Conservation (phyloP, 2,329 filamentous ascomycete genomes). For the Tolypocladium ophioglossoides region DNA sequence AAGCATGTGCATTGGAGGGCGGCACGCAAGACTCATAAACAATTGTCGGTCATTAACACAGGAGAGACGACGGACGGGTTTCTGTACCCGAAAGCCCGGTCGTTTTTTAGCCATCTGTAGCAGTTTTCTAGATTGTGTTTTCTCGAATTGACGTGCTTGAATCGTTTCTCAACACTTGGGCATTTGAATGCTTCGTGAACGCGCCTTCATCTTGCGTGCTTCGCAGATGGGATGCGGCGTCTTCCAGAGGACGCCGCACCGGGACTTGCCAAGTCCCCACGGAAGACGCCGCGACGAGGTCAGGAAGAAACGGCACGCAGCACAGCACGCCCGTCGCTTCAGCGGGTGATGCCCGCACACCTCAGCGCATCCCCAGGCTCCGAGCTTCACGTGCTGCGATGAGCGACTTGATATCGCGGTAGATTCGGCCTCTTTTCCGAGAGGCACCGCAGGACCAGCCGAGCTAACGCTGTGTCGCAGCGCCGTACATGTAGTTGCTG, state of each 20-base stretch:
- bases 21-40: neutral
- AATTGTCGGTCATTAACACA: neutral
- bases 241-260: neutral
- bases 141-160: neutral
- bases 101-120: neutral
- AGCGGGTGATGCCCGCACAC: neutral
- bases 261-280: neutral
- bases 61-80: neutral
- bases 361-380: neutral
- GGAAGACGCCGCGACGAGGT: neutral
- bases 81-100: neutral
- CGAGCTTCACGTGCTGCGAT: neutral
- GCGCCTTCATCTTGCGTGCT: neutral
- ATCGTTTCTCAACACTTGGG: neutral
- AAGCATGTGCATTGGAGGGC: neutral
- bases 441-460: too few relatives aligned
- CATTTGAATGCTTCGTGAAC: neutral
- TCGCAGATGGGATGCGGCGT: neutral
- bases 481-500: neutral
- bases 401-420: neutral
- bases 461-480: too few relatives aligned
- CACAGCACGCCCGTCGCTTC: neutral
- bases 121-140: neutral
- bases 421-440: too few relatives aligned
- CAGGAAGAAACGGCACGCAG: neutral